Percentiles rank a stretch among this genome's conserved stretches.
Conservation (phyloP, 371 early-diverging fungal genomes). For the Smittium culicis region DNA sequence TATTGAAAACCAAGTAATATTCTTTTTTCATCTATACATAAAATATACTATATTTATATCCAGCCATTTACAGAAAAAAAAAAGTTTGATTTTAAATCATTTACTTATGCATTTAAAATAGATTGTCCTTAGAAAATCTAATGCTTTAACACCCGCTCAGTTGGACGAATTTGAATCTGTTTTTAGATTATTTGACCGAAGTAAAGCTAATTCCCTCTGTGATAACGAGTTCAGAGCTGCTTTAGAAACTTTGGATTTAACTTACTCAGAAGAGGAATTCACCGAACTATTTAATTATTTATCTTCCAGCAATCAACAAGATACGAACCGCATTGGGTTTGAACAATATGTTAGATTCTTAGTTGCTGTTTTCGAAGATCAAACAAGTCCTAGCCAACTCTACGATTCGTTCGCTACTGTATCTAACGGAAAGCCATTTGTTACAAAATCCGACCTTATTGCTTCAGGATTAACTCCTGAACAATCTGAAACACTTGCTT, state of each 20-base stretch:
- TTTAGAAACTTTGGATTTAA: slow-evolving; percentile 67
- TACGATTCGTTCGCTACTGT: slow-evolving; percentile 69
- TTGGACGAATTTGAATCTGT: slow-evolving; percentile 83
- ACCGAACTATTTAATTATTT: slow-evolving; percentile 48
- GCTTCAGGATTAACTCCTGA: slow-evolving; percentile 32
- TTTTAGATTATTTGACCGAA: slow-evolving; percentile 79
- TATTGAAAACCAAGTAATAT: slow-evolving; percentile 70
- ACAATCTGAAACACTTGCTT: neutral
- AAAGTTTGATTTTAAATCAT: too few species aligned
- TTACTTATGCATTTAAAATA: too few species aligned
- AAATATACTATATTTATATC: too few species aligned
- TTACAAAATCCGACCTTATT: slow-evolving; percentile 55
- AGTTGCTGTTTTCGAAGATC: slow-evolving; percentile 79
- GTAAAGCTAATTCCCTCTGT: slow-evolving; percentile 55
- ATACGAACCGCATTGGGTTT: slow-evolving; percentile 48
- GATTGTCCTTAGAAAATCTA: slow-evolving; percentile 65
- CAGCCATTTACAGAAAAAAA: too few species aligned
- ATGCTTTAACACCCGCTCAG: slow-evolving; percentile 81
- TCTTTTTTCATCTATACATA: too few species aligned
- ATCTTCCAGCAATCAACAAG: slow-evolving; percentile 31
- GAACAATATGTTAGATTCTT: slow-evolving; percentile 80
- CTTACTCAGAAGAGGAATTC: slow-evolving; percentile 59
- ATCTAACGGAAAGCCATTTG: slow-evolving; percentile 68
- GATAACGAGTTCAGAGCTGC: slow-evolving; percentile 72
- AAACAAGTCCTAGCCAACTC: slow-evolving; percentile 75